Base-by-base conservation (phyloP, 139 green algal species). In the Axilococcus clingmanii region DNA sequence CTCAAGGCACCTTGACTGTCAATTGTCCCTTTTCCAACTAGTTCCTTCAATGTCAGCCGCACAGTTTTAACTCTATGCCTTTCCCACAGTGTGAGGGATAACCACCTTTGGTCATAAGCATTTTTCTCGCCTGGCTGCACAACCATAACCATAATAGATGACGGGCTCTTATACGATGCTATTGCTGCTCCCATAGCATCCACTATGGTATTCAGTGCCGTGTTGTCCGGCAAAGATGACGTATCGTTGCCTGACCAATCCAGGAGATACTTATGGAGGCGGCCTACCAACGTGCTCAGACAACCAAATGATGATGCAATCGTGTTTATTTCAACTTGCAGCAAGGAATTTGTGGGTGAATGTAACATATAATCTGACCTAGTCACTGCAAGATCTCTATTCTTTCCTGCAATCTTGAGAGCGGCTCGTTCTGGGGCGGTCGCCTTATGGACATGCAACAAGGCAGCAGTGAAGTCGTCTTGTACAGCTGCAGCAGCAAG, bases 311-410 rank as follows among this genome's bases (percentile, higher is more conserved):
- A 94, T 3, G 82, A 89, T 16, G 88, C 82, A 30, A 99, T 96
- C 6, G 89, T 99, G 80, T 99, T 97, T 19, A 99, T 55, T 78
- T 97, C 92, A 29, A 98, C 86, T 76, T 94, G 85, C 70, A 98
- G 60, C 40, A 96, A 74, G 7, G 60, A 68, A 17, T 68, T 65
- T 33, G 75, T 85, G n/a, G 80, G 81, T 17, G 70, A 61, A 53
- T 98, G 86, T 41, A 97, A 71, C 92, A 99, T 98, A 79, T 99
- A 99, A 75, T 97, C 91, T 2, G 78, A 89, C 1, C 92, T 74
- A 62, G 91, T 77, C 4, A 97, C 64, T 3, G 78, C 88, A n/a
- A n/a, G n/a, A n/a, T n/a, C n/a, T n/a, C n/a, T n/a, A n/a, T n/a
- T n/a, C n/a, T n/a, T n/a, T n/a, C n/a, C n/a, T n/a, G n/a, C n/a